Evolutionary conservation across 169 alveolate species (phyloP), one percentile per base, ranked within the genome.

Genomic region (Plasmodium gallinaceum): DNA sequence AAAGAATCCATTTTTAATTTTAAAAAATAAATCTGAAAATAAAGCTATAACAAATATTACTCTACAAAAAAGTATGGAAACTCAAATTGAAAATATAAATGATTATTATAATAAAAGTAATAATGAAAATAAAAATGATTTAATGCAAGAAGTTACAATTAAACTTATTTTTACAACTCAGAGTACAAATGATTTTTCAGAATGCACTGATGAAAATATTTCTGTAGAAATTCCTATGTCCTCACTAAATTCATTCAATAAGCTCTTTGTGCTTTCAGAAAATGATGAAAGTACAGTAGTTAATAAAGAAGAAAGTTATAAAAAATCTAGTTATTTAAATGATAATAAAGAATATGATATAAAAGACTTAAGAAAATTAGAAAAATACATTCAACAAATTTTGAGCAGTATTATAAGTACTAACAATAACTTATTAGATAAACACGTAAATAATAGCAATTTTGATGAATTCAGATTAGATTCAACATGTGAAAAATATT

Each of bases 1-100:
- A 39, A 62, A 45, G 26, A 68, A 18, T 46, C 91, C 91, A 22
- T 83, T 83, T n/a, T 46, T 83, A 37, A 26, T 83, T n/a, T 24
- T 83, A 54, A 83, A 72, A 62, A 83, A 42, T 9, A 66, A 54
- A 18, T 12, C 43, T 5, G 7, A 26, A 10, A 83, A 32, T 57
- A 60, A n/a, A 60, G 10, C 51, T 1, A 57, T 83, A 51, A 69
- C 71, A 24, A 83, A 83, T 71, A 43, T 68, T 22, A 73, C 54
- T 54, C 18, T 68, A 32, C 5, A 16, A 51, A 37, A 65, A 6
- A 10, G 46, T 16, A 24, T 1, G 60, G 48, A 18, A 6, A 7
- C 45, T 3, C 1, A 20, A 5, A 7, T 1, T 10, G 26, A 20
- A 1, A 48, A 3, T 5, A 18, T 8, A 5, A 54, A 52, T 8